Evolutionary conservation across 805 yeast genomes (phyloP), one percentile per base, ranked within the genome.

Genomic region (Cephaloascus fragrans): DNA sequence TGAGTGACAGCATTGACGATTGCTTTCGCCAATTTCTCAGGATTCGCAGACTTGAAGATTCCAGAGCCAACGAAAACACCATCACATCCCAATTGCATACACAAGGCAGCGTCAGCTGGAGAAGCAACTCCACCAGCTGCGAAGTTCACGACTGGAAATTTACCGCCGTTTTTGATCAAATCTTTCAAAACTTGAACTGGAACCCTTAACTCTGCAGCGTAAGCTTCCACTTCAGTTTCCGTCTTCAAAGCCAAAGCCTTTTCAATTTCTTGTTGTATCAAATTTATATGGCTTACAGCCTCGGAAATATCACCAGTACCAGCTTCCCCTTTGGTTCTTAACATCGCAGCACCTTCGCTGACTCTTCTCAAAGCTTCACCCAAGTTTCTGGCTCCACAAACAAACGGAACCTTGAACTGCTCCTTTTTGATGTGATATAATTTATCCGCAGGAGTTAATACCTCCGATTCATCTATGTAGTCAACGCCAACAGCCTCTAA

Each of bases 51-150:
- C 57, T 78, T 77, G 73, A 83, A 83, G 46, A 83, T 83, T 19
- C 93, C 93, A 3, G 86, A 78, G 16, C 86, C 86, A 19, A 79
- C 87, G 49, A 80, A 80, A 23, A 80, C 83, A 44, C 87, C 87
- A 53, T 80, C 87, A 50, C 83, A 77, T n/a, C 87, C 87, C 44
- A 80, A 60, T 53, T 79, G 82, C 87, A 84, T 83, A 58, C 85
- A 77, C 46, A 84, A 61, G 17, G 93, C 93, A 19, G 94, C 94
- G 57, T 83, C 94, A 6, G 89, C 79, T 26, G 94, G 94, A 10
- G 94, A 81, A 8, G 94, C 93, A 38, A 83, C 81, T 42, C 94
- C 94, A 34, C 94, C 94, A 20, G 93, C 93, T 32, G 93, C 90
- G 53, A 83, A 83, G 63, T 82, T 83, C 40, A 84, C 93, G 34